Evolutionary conservation across 2,329 filamentous ascomycete species (phyloP), one percentile per base, ranked within the genome.

Genomic region (Diaporthe ilicicola): DNA sequence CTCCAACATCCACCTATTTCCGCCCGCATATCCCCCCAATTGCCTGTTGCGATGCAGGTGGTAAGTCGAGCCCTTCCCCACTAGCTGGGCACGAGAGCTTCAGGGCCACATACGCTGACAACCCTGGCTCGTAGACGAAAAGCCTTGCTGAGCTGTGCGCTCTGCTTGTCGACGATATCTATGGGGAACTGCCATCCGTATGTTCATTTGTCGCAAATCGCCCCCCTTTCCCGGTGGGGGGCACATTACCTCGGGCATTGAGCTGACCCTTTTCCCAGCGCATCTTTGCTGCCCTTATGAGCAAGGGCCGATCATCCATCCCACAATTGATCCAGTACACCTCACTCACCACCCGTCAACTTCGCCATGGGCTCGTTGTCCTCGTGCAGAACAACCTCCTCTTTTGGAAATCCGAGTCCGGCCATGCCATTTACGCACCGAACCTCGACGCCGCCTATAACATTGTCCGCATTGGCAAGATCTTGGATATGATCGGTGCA

Each of bases 121-220:
- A 10, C 3, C 27, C 27, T 27, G 22, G 27, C 22, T 4, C 42
- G 29, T 74, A 92, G 90, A 90, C 89, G 73, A 90, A 94, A 85
- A 89, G 93, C 80, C 88, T 93, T 76, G 90, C 92, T 78, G 94
- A 98, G 89, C 93, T 98, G 79, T 97, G 94, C 86, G 89, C 92
- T 84, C 90, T 97, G 80, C 88, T 98, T 74, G 92, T 98, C 74
- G 91, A 94, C 79, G 94, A 98, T 80, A 88, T 93, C 72, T 95
- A 96, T 81, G 96, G 96, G 79, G 93, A 97, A 84, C 90, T 98
- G 71, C 94, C 94, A 73, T 94, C 94, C 80, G 95, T 98, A 92
- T 78, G 92, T 85, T 67, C 39, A 46, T 59, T 34, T 51, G 19
- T 66, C 48, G 55, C 65, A 53, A 42, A 70, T 48, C 66, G 71